Evolutionary conservation across 805 yeast species (phyloP), one percentile per base, ranked within the genome.

Genomic region (Cyberlindnera samutprakarnensis): DNA sequence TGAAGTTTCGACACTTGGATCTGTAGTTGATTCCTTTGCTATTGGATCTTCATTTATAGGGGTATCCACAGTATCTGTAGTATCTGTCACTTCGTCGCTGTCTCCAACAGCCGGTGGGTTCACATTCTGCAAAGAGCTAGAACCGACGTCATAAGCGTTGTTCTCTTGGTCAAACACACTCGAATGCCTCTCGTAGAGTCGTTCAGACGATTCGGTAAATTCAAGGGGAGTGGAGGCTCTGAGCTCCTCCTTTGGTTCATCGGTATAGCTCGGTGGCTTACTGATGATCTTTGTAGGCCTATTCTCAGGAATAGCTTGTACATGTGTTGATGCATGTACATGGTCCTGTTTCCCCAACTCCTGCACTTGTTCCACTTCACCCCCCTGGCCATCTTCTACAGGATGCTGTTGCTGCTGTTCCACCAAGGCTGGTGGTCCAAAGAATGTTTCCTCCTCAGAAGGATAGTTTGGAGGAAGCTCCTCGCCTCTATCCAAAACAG

Each of bases 401-500:
- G n/a, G 11, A 13, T 14, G 17, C 2, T 31, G 25, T 13, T 29
- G 17, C 7, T 23, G 30, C 4, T n/a, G 8, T 6, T 23, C 18
- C 24, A 48, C 32, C 13, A 46, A 24, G 6, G 46, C 52, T 9
- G 49, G 34, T 14, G 66, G 64, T 1, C 81, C 83, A 46, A 78
- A 77, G 42, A 78, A 78, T 18, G 73, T 75, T 29, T 69, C 62
- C 40, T 76, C 82, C 5, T 72, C 75, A 14, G 61, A 69, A 1
- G 84, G 83, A 47, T 80, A 80, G 13, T 64, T 59, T 3, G 90
- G 90, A 13, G 88, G 88, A 25, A 80, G 53, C 27, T 70, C 78
- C 39, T 78, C 88, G 4, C 88, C 88, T 49, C 71, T 75, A 43
- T 76, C 88, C 34, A 81, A 57, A 4, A 81, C 58, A 16, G 69